Evolutionary conservation across 208 protist genomes (phyloP), one percentile per base, ranked within the genome.

Genomic region (Leishmania turanica): DNA sequence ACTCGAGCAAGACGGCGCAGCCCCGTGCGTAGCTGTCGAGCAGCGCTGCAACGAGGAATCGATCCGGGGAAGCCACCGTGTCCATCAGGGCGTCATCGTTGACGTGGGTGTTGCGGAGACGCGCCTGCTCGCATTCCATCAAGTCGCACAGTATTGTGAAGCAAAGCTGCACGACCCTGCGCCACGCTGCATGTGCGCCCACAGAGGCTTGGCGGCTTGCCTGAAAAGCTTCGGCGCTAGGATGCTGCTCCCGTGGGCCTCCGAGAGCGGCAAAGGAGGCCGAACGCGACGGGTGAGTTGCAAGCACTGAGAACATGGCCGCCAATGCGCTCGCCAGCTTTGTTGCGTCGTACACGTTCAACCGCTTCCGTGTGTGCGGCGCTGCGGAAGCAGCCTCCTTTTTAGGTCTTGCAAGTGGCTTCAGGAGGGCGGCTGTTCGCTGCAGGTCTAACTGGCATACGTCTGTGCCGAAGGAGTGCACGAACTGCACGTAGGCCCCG

Each of bases 261-360:
- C 40, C 9, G 17, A 54, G 27, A 7, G 31, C 34, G 11, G 45
- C 9, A 13, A 66, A 62, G 69, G 45, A 51, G 27, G n/a, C 31
- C n/a, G 72, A 60, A 27, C 71, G 47, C 31, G 45, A 8, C 17
- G 77, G 58, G 3, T 75, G 70, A 2, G 68, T 34, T 56, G 69
- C 49, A 15, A 81, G 58, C 4, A 42, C 51, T 2, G 76, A 40
- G 19, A 85, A 34, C 40, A 72, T 77, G 40, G 53, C 45, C 21
- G 82, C 60, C 72, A 79, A 47, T 21, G 82, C 77, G 49, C 31
- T n/a, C 7, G 77, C 77, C 70, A 82, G 31, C 49, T 79, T 85
- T 27, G 77, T 81, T 19, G 17, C 53, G 40, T 82, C 77, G 56
- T 79, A 82, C 60, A 85, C 71, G 56, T 82, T 85, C 64, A 81